Evolutionary conservation across 1,139 yeast species (phyloP).

Genomic region (Taphrina confusa): DNA sequence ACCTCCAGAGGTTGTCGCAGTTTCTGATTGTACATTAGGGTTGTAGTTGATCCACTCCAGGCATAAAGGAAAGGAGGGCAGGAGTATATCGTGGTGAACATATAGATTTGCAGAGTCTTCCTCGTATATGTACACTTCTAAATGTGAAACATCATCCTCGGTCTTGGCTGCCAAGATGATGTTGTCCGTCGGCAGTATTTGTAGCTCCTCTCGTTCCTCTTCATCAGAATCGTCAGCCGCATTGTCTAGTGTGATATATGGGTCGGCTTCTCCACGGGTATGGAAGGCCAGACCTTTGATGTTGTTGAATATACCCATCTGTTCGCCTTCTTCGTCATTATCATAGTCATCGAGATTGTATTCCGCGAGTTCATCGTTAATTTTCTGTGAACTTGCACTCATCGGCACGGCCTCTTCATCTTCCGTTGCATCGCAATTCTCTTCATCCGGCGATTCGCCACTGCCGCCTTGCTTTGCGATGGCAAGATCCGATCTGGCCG

Average conservation of each 20-base stretch:
- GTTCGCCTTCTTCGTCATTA: conserved; percentile 55
- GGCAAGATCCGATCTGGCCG: conserved; percentile 62
- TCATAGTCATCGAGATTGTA: conserved; percentile 79
- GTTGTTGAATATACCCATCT: conserved; percentile 48
- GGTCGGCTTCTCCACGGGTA: conserved; percentile 66
- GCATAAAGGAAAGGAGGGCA: conserved; percentile 95
- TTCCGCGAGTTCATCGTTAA: conserved; percentile 87
- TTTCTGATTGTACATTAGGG: conserved; percentile 41
- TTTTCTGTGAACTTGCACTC: conserved; percentile 44
- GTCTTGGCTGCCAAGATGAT: conserved; percentile 89
- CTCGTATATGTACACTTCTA: conserved; percentile 92
- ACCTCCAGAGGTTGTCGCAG: conserved; percentile 46
- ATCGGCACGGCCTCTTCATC: conserved; percentile 37
- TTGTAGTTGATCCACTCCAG: conserved; percentile 88
- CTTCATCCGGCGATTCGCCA: conserved; percentile 23
- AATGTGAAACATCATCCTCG: conserved; percentile 88
- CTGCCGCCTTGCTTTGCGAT: conserved; percentile 45
- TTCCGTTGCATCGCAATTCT: conserved; percentile 43
- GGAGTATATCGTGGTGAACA: conserved; percentile 94
- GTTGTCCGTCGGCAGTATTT: conserved; percentile 86
- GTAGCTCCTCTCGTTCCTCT: conserved; percentile 77
- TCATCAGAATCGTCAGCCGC: conserved; percentile 56
- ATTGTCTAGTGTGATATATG: conserved; percentile 67
- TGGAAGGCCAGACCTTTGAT: conserved; percentile 55
- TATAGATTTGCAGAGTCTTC: conserved; percentile 70